Percentiles rank a stretch among this genome's conserved stretches.
Conservation (phyloP, 1,284 basidiomycete species). For the Cryptococcus sp. region DNA sequence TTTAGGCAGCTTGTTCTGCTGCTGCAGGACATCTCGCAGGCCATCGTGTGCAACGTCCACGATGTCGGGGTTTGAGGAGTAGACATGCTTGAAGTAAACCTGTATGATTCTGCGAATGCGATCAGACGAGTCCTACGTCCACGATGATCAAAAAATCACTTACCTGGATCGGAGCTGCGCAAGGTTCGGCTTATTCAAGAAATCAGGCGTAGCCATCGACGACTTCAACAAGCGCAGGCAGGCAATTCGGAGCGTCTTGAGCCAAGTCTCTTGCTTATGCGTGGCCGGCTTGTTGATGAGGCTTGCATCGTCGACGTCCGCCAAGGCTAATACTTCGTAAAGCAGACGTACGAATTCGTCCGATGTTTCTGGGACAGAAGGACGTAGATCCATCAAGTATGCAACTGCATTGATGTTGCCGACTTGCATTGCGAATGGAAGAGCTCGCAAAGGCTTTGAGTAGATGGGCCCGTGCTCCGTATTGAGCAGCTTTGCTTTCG, state of each 20-base stretch:
- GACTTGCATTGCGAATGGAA: slow-evolving; percentile 95
- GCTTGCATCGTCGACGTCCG: slow-evolving; percentile 89
- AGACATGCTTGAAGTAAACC: slow-evolving; percentile 98
- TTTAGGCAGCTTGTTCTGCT: slow-evolving; percentile 91
- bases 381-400: slow-evolving; percentile 81
- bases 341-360: slow-evolving; percentile 90
- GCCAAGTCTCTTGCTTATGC: slow-evolving; percentile 78
- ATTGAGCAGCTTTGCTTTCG: slow-evolving; percentile 82
- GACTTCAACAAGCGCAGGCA: slow-evolving; percentile 92
- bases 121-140: slow-evolving; percentile 8
- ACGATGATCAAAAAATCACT: slow-evolving; percentile 16
- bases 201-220: slow-evolving; percentile 92
- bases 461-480: slow-evolving; percentile 68
- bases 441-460: slow-evolving; percentile 92
- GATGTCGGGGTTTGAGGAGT: slow-evolving; percentile 88
- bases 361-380: slow-evolving; percentile 83
- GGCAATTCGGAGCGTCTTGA: slow-evolving; percentile 90
- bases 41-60: slow-evolving; percentile 96
- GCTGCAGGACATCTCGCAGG: slow-evolving; percentile 81
- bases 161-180: slow-evolving; percentile 74
- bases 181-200: slow-evolving; percentile 76
- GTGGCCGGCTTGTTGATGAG: slow-evolving; percentile 72
- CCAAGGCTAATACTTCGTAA: slow-evolving; percentile 91
- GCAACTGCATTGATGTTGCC: slow-evolving; percentile 98
- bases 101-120: slow-evolving; percentile 70